These are phyloP conservation scores for Papiliotrema terrestris DNA, from an alignment of 1,284 basidiomycete species.

Conservation along the genomic window DNA sequence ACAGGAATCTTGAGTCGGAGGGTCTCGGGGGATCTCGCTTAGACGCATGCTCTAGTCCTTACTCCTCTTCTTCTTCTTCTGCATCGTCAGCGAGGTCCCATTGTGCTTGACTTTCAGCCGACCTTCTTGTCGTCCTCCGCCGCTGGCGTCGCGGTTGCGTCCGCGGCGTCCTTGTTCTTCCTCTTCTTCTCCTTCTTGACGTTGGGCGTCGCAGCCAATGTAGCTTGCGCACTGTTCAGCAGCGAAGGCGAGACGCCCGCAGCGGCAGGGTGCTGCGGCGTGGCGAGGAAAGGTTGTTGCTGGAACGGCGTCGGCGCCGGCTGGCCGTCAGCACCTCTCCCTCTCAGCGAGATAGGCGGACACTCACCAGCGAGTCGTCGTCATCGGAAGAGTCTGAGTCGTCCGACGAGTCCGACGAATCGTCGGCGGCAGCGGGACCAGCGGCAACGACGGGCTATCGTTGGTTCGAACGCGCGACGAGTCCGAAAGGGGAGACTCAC, in stretches of 20 bases:
- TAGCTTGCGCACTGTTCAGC: conserved; percentile 6
- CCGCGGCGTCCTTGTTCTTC: conserved; percentile 6
- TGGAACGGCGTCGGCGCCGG: conserved; percentile 3
- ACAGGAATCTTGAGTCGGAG: neutral
- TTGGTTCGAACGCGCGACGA: neutral
- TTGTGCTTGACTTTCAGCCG: neutral
- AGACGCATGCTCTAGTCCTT: neutral
- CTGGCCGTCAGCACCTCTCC: neutral
- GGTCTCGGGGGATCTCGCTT: too few relatives aligned
- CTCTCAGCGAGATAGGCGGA: neutral
- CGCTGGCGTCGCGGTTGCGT: neutral
- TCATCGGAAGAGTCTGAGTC: neutral
- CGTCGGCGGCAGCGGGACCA: neutral
- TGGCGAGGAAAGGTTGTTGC: neutral
- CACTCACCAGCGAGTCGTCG: neutral
- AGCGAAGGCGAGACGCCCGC: conserved; percentile 2
- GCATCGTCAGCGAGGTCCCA: neutral
- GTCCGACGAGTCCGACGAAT: neutral
- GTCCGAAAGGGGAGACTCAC: neutral
- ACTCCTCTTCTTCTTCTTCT: conserved; percentile 4
- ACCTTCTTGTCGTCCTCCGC: conserved; percentile 7
- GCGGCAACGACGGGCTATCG: neutral
- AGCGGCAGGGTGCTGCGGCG: neutral
- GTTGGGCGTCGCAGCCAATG: neutral
- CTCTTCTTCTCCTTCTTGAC: conserved; percentile 10